These are phyloP conservation scores for Pseudogymnoascus pannorum DNA, from an alignment of 2,329 filamentous ascomycete species.

Conservation along the genomic window DNA sequence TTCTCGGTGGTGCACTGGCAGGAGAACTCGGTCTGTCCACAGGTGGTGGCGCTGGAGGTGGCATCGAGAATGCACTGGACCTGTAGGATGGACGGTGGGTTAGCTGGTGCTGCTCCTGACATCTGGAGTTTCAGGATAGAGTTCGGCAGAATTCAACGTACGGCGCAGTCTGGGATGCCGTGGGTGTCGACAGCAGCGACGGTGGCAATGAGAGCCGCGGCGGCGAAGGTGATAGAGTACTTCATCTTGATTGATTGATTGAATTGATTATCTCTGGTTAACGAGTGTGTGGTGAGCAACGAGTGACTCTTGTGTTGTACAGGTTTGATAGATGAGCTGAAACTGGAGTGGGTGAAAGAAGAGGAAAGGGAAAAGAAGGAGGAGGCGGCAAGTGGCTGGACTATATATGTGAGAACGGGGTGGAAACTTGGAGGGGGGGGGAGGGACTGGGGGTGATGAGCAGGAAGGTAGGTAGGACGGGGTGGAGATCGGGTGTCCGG, in stretches of 20 bases:
- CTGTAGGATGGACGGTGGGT: background rate
- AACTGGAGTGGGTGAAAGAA: background rate
- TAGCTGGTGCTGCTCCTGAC: background rate
- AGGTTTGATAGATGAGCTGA: background rate
- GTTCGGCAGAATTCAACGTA: no score
- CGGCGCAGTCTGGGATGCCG: constrained; percentile 19
- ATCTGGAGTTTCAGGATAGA: no score
- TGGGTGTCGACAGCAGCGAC: constrained; percentile 12
- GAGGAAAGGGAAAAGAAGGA: background rate
- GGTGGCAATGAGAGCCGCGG: constrained; percentile 16
- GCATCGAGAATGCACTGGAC: constrained; percentile 18
- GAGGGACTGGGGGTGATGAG: no score
- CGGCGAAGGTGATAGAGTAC: constrained; percentile 14
- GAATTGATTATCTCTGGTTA: background rate
- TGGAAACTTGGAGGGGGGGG: background rate
- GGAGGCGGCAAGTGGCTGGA: background rate
- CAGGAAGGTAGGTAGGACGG: background rate
- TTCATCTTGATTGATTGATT: constrained; percentile 18
- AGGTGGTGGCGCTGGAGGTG: constrained; percentile 17
- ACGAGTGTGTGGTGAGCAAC: background rate
- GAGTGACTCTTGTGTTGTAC: constrained; percentile 3
- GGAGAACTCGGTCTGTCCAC: constrained; percentile 14
- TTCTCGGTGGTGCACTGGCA: constrained; percentile 21
- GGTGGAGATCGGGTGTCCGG: no score
- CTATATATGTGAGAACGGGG: background rate